Percentiles rank a stretch among this genome's conserved stretches.
These are phyloP conservation scores for Geopyxis carbonaria DNA, from an alignment of 495 filamentous ascomycete genomes.

Conservation along the genomic window DNA sequence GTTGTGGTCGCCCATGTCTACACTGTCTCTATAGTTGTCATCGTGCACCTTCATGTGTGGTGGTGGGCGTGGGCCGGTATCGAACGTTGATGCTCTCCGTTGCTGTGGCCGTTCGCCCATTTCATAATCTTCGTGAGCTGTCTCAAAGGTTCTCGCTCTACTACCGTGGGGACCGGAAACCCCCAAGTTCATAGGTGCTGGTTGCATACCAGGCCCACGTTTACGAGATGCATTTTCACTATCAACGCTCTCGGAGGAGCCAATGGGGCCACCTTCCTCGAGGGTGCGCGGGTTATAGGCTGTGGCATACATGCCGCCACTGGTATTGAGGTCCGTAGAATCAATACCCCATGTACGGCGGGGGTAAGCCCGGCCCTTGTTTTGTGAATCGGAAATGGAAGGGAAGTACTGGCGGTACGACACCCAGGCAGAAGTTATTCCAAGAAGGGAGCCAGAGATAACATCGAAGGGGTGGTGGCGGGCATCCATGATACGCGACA, in stretches of 20 bases:
- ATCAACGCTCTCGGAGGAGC: not conserved
- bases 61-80: not conserved
- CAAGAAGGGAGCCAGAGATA: conserved; percentile 56
- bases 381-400: conserved; percentile 36
- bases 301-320: not conserved
- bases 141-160: not conserved
- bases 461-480: conserved; percentile 84
- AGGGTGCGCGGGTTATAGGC: not conserved
- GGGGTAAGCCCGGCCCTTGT: conserved; percentile 45
- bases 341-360: conserved; percentile 40
- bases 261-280: conserved; percentile 1
- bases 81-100: no score
- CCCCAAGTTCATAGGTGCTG: no score
- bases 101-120: not conserved
- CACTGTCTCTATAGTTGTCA: not conserved
- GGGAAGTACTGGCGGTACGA: conserved; percentile 44
- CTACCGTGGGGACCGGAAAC: no score
- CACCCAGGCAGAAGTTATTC: conserved; percentile 32
- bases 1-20: conserved; percentile 1
- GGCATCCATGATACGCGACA: conserved; percentile 59
- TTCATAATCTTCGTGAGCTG: not conserved
- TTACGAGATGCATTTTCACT: conserved; percentile 3
- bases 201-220: not conserved
- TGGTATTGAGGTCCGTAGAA: conserved; percentile 6
- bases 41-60: not conserved